phyloP scores from a whole-genome alignment of 306 rosid genomes.

The Quercus glauca region DNA sequence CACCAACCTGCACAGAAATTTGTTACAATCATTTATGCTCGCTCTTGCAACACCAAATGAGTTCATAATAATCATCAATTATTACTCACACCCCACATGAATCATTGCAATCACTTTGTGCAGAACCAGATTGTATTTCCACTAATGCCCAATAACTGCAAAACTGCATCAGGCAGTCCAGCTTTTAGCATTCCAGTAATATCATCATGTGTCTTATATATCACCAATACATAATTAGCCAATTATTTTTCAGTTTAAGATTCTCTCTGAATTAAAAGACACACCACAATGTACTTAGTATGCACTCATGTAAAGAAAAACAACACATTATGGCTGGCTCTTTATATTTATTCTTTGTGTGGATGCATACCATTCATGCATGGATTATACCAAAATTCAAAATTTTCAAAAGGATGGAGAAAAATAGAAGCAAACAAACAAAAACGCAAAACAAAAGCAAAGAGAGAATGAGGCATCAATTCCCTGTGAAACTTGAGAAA shows the following conservation, averaged over 20 bases:
- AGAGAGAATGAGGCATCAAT: not conserved
- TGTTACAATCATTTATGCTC: not conserved
- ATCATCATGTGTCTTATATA: not conserved
- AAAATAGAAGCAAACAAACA: not conserved
- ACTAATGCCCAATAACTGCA: not conserved
- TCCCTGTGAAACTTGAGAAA: not conserved
- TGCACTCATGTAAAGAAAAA: not conserved
- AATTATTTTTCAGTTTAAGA: not conserved
- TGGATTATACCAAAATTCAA: no score
- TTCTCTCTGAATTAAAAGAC: not conserved
- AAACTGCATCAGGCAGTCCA: not conserved
- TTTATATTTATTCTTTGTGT: no score
- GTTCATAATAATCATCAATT: not conserved
- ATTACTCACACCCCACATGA: not conserved
- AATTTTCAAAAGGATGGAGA: not conserved
- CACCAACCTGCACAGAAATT: not conserved
- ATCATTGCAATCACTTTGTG: not conserved
- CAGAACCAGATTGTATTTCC: conserved; percentile 2
- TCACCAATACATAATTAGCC: not conserved
- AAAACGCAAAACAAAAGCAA: not conserved
- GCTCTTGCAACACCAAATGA: not conserved
- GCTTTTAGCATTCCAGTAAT: not conserved
- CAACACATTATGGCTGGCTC: not conserved
- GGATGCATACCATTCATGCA: not conserved
- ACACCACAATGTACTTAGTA: not conserved